Base-by-base conservation (phyloP, 768 basidiomycete species). In the Boletus subcaerulescens region DNA sequence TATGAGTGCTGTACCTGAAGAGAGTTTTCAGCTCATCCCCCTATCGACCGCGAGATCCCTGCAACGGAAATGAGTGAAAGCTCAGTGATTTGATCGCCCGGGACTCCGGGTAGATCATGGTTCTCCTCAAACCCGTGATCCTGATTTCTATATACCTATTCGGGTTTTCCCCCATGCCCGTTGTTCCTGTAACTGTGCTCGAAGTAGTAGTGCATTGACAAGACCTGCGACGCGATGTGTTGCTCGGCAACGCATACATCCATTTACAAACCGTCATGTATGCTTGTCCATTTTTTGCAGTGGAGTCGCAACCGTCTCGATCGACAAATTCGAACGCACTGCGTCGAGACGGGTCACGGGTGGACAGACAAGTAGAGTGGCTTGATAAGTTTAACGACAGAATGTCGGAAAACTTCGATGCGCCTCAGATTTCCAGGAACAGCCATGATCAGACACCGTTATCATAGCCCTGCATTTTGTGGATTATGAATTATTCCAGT, bases 1-100 rank as follows among this genome's bases (percentile, higher is more conserved):
- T 18, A 49, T 35, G 31, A 39, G n/a, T 29, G 13, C 10, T 32
- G 42, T 56, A 59, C 52, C 56, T 58, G 56, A 58, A 45, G 33
- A 26, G 60, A 33, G 48, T 35, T 43, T 49, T 4, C 45, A 53
- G 8, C 54, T 60, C 54, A 50, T 31, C 47, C 35, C 22, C 47
- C 41, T 20, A 35, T 17, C 24, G 48, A 18, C 32, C 26, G 41
- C 46, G 41, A 42, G 53, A 54, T 45, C 42, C 11, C 26, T 35
- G 6, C 3, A 9, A 22, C 48, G 48, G 48, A 45, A 17, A 49
- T 39, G 53, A 44, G 48, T 15, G 41, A n/a, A 41, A 3, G 38
- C 15, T 24, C 22, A 32, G 15, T 35, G 33, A 43, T 43, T 0
- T 32, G 47, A 50, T 47, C 39, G 18, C 11, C 33, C 14, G 33